Conservation (phyloP, 257 asterid species). For the Gentiana straminea region DNA sequence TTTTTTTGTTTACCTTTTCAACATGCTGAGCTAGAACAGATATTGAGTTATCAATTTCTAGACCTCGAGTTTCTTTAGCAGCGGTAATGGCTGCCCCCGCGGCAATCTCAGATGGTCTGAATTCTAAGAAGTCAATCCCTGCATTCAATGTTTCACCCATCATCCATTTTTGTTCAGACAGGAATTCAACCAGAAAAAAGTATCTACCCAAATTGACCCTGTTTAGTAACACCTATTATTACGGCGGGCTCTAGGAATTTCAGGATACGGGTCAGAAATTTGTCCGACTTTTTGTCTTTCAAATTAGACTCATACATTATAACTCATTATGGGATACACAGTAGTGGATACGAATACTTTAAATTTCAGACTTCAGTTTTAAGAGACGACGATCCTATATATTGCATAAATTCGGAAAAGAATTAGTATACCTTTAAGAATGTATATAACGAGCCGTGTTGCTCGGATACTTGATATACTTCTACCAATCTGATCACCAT, state of each 20-base stretch:
- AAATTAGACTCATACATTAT: too few relatives aligned
- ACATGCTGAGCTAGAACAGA: slow-evolving; percentile 20
- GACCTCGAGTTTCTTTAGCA: slow-evolving; percentile 22
- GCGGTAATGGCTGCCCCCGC: slow-evolving; percentile 34
- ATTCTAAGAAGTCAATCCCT: slow-evolving; percentile 32
- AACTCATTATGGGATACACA: too few relatives aligned
- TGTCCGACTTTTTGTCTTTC: too few relatives aligned
- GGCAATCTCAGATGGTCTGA: slow-evolving; percentile 37
- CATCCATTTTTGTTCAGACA: background rate
- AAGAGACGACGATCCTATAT: background rate
- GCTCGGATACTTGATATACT: slow-evolving; percentile 14
- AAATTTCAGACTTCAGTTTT: too few relatives aligned
- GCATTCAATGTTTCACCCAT: slow-evolving; percentile 24
- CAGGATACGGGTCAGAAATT: too few relatives aligned
- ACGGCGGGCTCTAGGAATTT: too few relatives aligned
- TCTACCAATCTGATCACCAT: slow-evolving; percentile 16
- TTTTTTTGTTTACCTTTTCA: slow-evolving; percentile 21
- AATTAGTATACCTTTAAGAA: slow-evolving; percentile 17
- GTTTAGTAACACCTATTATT: background rate
- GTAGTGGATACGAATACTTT: too few relatives aligned
- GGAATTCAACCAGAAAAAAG: background rate
- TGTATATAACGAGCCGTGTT: slow-evolving; percentile 21
- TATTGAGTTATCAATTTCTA: slow-evolving; percentile 23
- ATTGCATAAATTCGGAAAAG: background rate
- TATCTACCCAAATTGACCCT: background rate